Conservation (phyloP, 2,329 filamentous ascomycete genomes). For the Cercospora zeina region DNA sequence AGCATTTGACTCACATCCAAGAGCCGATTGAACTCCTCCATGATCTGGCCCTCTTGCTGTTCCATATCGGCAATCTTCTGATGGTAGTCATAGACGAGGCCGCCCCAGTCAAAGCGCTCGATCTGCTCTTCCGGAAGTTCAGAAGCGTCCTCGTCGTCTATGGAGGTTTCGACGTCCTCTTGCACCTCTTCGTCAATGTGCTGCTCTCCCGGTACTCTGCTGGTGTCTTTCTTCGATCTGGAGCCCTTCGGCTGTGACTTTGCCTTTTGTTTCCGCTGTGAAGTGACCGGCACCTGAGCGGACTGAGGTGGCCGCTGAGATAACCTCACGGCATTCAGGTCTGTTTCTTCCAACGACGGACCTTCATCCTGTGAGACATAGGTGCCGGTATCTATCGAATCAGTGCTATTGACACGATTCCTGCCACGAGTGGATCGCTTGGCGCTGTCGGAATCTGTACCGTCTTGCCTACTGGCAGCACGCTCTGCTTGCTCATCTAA, state of each 20-base stretch:
- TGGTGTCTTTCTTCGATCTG: not conserved
- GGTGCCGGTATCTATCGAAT: conserved; percentile 10
- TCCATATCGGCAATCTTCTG: conserved; percentile 64
- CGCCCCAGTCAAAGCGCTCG: conserved; percentile 69
- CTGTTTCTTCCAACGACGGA: not conserved
- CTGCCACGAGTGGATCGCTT: conserved; percentile 10
- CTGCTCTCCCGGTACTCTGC: not conserved
- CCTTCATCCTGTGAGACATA: conserved; percentile 15
- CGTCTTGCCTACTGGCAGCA: conserved; percentile 8
- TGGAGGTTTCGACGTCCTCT: conserved; percentile 7
- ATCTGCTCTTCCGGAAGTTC: conserved; percentile 43
- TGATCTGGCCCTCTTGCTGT: conserved; percentile 59
- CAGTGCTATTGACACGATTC: conserved; percentile 7
- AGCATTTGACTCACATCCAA: conserved; percentile 56
- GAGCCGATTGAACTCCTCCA: conserved; percentile 45
- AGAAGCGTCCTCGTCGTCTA: conserved; percentile 24
- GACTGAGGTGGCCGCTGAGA: conserved; percentile 19
- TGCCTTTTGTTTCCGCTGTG: not conserved
- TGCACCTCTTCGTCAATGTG: conserved; percentile 4
- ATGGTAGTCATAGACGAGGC: conserved; percentile 70
- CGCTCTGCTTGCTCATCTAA: conserved; percentile 11
- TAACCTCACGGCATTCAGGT: not conserved
- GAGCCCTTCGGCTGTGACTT: not conserved
- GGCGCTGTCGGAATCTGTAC: not conserved
- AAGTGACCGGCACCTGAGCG: conserved; percentile 5